phyloP scores from a whole-genome alignment of 345 rosid species.

The Turnera subulata region DNA sequence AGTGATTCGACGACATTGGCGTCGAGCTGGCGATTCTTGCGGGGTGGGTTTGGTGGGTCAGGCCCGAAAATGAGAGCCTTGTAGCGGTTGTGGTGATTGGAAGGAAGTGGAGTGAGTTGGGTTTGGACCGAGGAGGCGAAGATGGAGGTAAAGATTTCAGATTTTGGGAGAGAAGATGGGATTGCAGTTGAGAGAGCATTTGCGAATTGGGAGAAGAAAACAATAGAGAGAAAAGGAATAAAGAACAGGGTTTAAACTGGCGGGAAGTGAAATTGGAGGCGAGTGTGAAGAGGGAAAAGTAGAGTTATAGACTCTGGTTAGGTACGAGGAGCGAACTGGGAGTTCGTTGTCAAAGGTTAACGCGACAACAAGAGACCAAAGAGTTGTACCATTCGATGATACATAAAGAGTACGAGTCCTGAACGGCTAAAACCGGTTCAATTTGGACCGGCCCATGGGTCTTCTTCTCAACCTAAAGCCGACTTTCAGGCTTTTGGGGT shows the following conservation, averaged over 20 bases:
- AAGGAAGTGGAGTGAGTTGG: not conserved
- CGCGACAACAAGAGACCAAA: no score
- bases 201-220: not conserved
- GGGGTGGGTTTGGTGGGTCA: constrained; percentile 9
- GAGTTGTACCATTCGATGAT: no score
- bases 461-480: no score
- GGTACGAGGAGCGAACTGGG: not conserved
- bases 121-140: not conserved
- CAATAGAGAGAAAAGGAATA: no score
- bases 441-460: no score
- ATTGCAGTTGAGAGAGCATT: constrained; percentile 17
- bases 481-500: no score
- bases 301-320: not conserved
- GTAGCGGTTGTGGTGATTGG: not conserved
- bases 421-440: no score
- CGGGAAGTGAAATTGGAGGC: not conserved
- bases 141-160: not conserved
- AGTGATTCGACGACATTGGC: constrained; percentile 25
- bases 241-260: not conserved
- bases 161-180: not conserved
- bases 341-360: no score
- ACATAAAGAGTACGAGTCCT: no score
- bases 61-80: not conserved
- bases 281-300: not conserved
- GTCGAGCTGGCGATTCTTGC: constrained; percentile 26